Percentiles rank a stretch among this genome's conserved stretches.
These are phyloP conservation scores for Lagenaria siceraria DNA, from an alignment of 306 rosid species.

Conservation along the genomic window DNA sequence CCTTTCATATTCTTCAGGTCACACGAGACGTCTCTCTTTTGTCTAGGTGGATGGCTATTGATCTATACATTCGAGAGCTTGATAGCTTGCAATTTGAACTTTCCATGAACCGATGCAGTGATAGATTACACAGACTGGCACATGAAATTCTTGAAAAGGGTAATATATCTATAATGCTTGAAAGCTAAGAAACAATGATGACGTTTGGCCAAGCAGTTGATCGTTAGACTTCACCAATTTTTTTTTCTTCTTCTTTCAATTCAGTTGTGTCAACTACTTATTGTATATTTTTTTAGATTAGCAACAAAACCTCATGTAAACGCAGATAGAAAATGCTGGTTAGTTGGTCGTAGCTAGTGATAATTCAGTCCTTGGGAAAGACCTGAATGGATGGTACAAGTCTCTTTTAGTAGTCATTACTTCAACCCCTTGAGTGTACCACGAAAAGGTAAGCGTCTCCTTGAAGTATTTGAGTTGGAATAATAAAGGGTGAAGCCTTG, in stretches of 20 bases:
- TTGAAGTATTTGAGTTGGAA: not conserved
- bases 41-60: slow-evolving; percentile 91
- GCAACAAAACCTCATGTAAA: not conserved
- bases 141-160: slow-evolving; percentile 70
- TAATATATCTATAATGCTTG: slow-evolving; percentile 16
- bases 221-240: not conserved
- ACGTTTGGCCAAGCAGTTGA: not conserved
- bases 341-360: not conserved
- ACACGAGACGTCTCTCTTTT: slow-evolving; percentile 78
- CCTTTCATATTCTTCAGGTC: slow-evolving; percentile 34
- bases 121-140: slow-evolving; percentile 46
- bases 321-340: not conserved
- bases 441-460: not conserved
- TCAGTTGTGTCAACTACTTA: slow-evolving; percentile 1
- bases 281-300: not conserved
- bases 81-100: slow-evolving; percentile 88
- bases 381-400: not conserved
- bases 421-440: not conserved
- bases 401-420: not conserved
- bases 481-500: not conserved
- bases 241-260: not conserved
- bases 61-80: slow-evolving; percentile 73
- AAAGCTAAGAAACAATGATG: slow-evolving; percentile 2
- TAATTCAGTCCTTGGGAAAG: not conserved
- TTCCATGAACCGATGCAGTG: slow-evolving; percentile 81